Conservation (phyloP, 2,329 filamentous ascomycete genomes). For the Fusarium robinianum region DNA sequence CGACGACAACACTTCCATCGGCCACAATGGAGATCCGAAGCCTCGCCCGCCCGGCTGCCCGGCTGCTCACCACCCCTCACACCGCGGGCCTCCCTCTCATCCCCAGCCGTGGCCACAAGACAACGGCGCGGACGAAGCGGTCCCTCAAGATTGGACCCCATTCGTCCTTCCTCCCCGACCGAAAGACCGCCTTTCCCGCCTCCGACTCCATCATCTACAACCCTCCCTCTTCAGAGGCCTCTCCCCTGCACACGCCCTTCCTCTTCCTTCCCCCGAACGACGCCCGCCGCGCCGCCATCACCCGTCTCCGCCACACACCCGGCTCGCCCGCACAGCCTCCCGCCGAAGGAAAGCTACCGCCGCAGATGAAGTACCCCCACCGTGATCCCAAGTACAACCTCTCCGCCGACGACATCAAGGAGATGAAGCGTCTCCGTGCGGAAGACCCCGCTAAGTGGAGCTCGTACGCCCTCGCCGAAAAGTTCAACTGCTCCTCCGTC, state of each 20-base stretch:
- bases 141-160: constrained; percentile 64
- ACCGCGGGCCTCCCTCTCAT: constrained; percentile 32
- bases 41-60: constrained; percentile 42
- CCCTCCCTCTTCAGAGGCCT: constrained; percentile 57
- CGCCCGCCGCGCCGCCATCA: constrained; percentile 56
- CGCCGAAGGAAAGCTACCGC: constrained; percentile 40
- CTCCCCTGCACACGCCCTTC: constrained; percentile 68
- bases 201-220: constrained; percentile 58
- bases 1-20: constrained; percentile 11
- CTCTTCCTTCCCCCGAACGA: constrained; percentile 65
- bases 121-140: constrained; percentile 58
- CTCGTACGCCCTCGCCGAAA: constrained; percentile 55
- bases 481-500: constrained; percentile 59
- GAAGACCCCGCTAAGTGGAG: constrained; percentile 61
- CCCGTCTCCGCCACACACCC: constrained; percentile 48
- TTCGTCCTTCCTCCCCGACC: constrained; percentile 58
- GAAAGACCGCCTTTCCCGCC: constrained; percentile 38
- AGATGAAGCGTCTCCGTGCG: constrained; percentile 61
- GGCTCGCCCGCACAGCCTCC: constrained; percentile 27
- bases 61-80: constrained; percentile 39
- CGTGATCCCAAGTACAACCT: constrained; percentile 56
- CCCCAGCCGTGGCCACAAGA: constrained; percentile 53
- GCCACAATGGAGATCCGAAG: constrained; percentile 44
- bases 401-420: constrained; percentile 57
- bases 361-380: constrained; percentile 41